Evolutionary conservation across 805 yeast species (phyloP), one percentile per base, ranked within the genome.

Genomic region (Barnettozyma siamensis): DNA sequence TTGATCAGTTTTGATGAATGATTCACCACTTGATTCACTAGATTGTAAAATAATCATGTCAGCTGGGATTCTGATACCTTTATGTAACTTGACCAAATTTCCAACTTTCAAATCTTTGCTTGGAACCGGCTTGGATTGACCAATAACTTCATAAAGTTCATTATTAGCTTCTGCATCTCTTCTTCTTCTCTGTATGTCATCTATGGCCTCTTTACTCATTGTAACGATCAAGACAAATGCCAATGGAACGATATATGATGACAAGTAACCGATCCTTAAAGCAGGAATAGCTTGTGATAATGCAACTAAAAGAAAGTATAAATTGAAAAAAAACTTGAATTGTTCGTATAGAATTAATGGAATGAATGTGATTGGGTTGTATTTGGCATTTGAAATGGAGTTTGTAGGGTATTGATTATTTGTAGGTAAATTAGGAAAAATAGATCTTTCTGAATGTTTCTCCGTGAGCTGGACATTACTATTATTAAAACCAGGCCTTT

Each of bases 1-100:
- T 64, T 93, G 99, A 66, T 93, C 99, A 1, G 99, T 93, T 54
- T 95, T 85, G 49, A 93, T 86, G 55, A 94, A 93, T 2, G 89
- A 75, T 57, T 93, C 99, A 7, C 96, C 97, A 3, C 75, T 70
- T 3, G 70, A 58, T 57, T 87, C 96, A 42, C 88, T 80, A 1
- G 96, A 81, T 57, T 87, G 94, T 33, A 93, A 64, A 21, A 93
- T 63, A 7, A 93, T 67, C 78, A 88, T 72, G 62, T 93, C 99
- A 1, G 99, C 98, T 0, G 99, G 99, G 2, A 93, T 76, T 41
- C 99, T 75, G 43, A 76, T 78, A 55, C 84, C 94, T 53, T 89
- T 91, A 50, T 82, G 80, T 12, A 93, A 55, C 45, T 73, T 70
- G 8, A 93, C 83, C 41, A 93, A 63, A 60, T 93, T 95, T 32